Percentiles rank a stretch among this genome's conserved stretches.
These are phyloP conservation scores for Solanum bulbocastanum DNA, from an alignment of 257 asterid species.

Conservation along the genomic window DNA sequence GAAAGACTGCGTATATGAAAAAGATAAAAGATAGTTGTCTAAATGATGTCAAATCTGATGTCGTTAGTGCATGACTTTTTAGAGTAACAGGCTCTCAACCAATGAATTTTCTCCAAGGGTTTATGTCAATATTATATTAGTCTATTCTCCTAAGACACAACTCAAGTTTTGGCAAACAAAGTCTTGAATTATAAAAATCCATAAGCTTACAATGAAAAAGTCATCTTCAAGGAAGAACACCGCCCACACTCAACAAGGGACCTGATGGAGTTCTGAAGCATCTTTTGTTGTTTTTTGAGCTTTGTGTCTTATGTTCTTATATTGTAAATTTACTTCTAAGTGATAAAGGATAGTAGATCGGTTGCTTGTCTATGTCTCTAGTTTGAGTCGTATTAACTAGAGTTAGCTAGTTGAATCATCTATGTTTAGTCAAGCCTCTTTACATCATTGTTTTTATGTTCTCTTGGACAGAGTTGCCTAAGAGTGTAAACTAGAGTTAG, in stretches of 20 bases:
- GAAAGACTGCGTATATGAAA: not conserved
- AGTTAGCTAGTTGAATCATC: not conserved
- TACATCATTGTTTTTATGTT: too few species aligned
- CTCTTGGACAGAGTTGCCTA: not conserved
- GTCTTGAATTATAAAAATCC: not conserved
- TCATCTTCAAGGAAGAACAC: not conserved
- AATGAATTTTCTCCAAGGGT: not conserved
- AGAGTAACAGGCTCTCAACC: not conserved
- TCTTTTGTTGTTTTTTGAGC: not conserved
- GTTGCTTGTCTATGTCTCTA: not conserved
- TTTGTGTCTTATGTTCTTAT: not conserved
- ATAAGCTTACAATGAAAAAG: not conserved
- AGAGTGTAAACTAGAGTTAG: not conserved
- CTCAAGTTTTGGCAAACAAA: not conserved
- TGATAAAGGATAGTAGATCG: not conserved
- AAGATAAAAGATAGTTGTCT: not conserved
- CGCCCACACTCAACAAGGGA: not conserved
- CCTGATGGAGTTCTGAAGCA: not conserved
- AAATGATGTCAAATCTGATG: not conserved
- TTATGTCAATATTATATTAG: too few species aligned
- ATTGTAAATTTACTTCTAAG: not conserved
- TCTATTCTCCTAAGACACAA: not conserved
- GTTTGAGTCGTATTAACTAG: not conserved
- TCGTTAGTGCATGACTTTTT: not conserved
- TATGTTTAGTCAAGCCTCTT: not conserved